A percentile compares a stretch with the other conserved stretches of the same genome.
phyloP scores from a whole-genome alignment of 805 yeast genomes.

The Candida sakaeoensis region DNA sequence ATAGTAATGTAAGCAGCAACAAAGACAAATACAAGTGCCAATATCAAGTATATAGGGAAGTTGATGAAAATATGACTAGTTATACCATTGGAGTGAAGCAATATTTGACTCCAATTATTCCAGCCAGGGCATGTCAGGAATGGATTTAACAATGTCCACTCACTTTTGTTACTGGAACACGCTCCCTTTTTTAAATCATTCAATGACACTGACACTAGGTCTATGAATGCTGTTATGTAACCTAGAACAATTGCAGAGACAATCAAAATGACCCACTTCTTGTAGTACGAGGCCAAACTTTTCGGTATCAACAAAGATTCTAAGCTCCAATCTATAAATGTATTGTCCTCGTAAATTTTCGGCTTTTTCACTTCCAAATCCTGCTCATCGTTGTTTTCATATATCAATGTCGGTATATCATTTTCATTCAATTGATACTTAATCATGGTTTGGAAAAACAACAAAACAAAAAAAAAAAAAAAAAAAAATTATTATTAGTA shows the following conservation, averaged over 20 bases:
- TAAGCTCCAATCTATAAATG: slow-evolving; percentile 51
- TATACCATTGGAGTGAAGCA: slow-evolving; percentile 19
- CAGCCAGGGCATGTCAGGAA: slow-evolving; percentile 44
- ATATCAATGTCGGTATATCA: slow-evolving; percentile 12
- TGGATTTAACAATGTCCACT: slow-evolving; percentile 41
- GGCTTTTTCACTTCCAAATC: not conserved
- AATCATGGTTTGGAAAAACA: slow-evolving; percentile 3
- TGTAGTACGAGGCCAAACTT: slow-evolving; percentile 13
- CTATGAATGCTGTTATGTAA: slow-evolving; percentile 44
- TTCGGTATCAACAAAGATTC: slow-evolving; percentile 31
- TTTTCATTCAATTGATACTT: slow-evolving; percentile 5
- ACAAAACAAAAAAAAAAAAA: not conserved
- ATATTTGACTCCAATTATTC: slow-evolving; percentile 34
- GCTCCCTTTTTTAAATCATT: slow-evolving; percentile 52
- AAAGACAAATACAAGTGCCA: slow-evolving; percentile 22
- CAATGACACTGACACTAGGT: slow-evolving; percentile 46
- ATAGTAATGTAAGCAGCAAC: slow-evolving; percentile 29
- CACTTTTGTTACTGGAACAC: slow-evolving; percentile 37
- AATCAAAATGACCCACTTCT: slow-evolving; percentile 48
- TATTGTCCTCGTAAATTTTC: slow-evolving; percentile 32
- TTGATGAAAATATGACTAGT: slow-evolving; percentile 22
- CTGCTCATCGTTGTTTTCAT: not conserved
- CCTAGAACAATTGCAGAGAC: slow-evolving; percentile 47
- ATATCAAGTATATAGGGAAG: slow-evolving; percentile 32
- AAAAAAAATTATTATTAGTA: not conserved